Evolutionary conservation across 1,284 basidiomycete genomes (phyloP).

Genomic region (Cutaneotrichosporon daszewskae): DNA sequence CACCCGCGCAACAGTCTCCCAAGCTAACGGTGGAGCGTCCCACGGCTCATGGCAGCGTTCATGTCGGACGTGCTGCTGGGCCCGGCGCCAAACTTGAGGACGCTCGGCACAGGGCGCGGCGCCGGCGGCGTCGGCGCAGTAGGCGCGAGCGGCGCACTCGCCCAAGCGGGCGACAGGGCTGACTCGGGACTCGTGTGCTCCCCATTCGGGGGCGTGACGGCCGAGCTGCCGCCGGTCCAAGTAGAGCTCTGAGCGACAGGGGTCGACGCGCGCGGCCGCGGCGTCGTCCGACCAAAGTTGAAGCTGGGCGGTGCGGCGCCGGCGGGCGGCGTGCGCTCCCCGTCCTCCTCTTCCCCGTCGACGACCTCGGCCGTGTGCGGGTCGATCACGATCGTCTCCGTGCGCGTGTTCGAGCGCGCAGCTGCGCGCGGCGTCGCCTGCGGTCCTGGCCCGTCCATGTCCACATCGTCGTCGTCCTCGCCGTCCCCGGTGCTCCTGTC

Average conservation of each 20-base stretch:
- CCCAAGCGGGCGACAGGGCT: too few species aligned
- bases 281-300: too few species aligned
- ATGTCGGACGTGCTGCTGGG: slow-evolving; percentile 12
- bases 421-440: slow-evolving; percentile 5
- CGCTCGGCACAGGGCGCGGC: slow-evolving; percentile 4
- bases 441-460: slow-evolving; percentile 1
- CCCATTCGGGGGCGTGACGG: too few species aligned
- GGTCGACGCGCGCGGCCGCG: too few species aligned
- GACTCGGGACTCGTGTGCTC: too few species aligned
- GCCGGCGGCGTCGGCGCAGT: slow-evolving; percentile 2
- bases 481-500: slow-evolving; percentile 16
- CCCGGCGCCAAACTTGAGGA: slow-evolving; percentile 14
- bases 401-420: not conserved
- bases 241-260: too few species aligned
- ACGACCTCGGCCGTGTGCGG: not conserved
- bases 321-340: not conserved
- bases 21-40: too few species aligned
- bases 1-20: not conserved
- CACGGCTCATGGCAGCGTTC: slow-evolving; percentile 19
- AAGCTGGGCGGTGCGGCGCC: too few species aligned
- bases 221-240: too few species aligned
- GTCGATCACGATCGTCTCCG: not conserved
- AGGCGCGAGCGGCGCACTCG: slow-evolving; percentile 1
- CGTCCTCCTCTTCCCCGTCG: not conserved
- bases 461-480: slow-evolving; percentile 12